These are phyloP conservation scores for Phytophthora uliginosa DNA, from an alignment of 352 stramenopile genomes.

Conservation along the genomic window DNA sequence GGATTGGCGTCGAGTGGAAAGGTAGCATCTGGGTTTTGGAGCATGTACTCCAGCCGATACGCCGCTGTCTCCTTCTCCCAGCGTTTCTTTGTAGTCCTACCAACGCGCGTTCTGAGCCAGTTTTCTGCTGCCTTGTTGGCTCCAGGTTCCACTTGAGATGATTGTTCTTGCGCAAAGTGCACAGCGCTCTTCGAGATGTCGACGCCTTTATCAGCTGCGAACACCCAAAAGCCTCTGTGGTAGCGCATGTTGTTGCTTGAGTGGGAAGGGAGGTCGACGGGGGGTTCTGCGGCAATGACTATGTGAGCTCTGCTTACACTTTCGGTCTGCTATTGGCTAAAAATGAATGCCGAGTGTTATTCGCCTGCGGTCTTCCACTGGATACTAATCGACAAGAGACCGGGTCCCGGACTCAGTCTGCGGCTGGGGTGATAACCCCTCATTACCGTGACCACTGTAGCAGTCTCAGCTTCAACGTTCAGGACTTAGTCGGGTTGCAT, in stretches of 20 bases:
- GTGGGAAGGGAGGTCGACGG: too few relatives aligned
- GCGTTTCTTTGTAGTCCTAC: neutral
- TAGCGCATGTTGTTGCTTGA: conserved; percentile 1
- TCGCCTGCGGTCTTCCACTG: too few relatives aligned
- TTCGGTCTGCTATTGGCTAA: too few relatives aligned
- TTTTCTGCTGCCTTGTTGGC: neutral
- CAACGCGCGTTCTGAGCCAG: conserved; percentile 5
- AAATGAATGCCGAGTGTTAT: too few relatives aligned
- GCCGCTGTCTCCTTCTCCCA: neutral
- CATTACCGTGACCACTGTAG: too few relatives aligned
- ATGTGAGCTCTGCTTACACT: too few relatives aligned
- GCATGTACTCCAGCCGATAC: neutral
- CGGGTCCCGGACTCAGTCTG: too few relatives aligned
- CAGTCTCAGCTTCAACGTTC: too few relatives aligned
- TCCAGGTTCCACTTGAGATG: conserved; percentile 1
- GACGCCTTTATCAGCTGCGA: neutral
- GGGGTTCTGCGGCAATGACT: too few relatives aligned
- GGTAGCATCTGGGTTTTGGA: neutral
- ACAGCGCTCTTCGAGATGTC: neutral
- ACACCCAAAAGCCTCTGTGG: conserved; percentile 9
- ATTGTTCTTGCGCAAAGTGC: conserved; percentile 3
- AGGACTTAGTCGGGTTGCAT: too few relatives aligned
- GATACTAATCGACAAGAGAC: too few relatives aligned
- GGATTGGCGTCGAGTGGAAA: neutral
- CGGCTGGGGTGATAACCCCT: too few relatives aligned